Base-by-base conservation (phyloP, 1,284 basidiomycete genomes). In the Porodaedalea pini region DNA sequence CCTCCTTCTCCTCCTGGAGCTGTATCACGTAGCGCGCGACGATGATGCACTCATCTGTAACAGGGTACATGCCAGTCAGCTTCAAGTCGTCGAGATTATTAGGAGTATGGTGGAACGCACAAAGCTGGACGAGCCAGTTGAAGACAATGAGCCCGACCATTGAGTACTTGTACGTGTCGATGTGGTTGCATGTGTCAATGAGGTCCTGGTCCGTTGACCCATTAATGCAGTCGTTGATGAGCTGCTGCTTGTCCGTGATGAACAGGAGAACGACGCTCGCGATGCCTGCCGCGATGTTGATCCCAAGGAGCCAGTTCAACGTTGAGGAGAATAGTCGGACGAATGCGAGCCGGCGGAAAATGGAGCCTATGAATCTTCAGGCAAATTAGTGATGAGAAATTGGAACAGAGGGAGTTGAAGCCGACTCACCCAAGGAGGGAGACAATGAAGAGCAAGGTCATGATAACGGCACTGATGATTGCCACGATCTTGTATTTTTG, bases 291-390 rank as follows among this genome's bases (percentile, higher is more conserved):
- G 29, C n/a, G 27, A 61, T 27, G 44, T 32, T 57, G 34, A 61
- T 17, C 5, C 5, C 59, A 6, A 61, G 36, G 7, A 57, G 45
- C 51, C 43, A 57, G 45, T 53, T 54, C 27, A 61, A 51, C 51
- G 51, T 62, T 10, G 52, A 44, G 2, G 64, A 61, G 56, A 66
- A 68, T 2, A 61, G 44, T 27, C 58, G 45, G 21, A 68, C 67
- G 39, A 67, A 62, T 3, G 47, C 37, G 27, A 65, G 63, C 23
- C 57, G 61, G 29, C 64, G 62, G 53, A 64, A 50, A 40, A 67
- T 45, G 13, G 65, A 58, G 49, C 66, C 67, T 48, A 65, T 58
- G 40, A 65, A 61, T 11, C 61, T 62, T 37, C 41, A 39, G 32
- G 34, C 11, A 19, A 31, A 23, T 19, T 29, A 34, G 50, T 45